Conservation (phyloP, 345 rosid species). For the Pugionium dolabratum region DNA sequence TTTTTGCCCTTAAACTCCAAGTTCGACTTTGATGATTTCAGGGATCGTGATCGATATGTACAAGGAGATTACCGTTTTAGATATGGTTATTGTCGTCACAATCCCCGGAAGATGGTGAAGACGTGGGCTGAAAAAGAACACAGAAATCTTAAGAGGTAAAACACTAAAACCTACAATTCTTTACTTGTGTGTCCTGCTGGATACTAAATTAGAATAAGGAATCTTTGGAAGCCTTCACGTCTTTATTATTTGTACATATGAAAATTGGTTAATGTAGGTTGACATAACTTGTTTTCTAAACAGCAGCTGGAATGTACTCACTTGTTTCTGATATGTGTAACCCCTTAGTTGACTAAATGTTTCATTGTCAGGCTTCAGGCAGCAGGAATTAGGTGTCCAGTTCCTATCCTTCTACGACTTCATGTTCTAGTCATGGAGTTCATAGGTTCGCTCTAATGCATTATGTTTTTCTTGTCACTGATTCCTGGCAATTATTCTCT, state of each 20-base stretch:
- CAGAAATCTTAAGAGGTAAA: constrained; percentile 89
- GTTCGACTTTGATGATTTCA: constrained; percentile 36
- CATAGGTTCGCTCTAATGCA: constrained; percentile 55
- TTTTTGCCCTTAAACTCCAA: neutral
- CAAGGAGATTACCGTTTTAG: constrained; percentile 98
- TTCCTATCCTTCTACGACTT: constrained; percentile 68
- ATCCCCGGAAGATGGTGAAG: constrained; percentile 97
- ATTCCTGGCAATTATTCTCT: neutral
- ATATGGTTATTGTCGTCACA: constrained; percentile 90
- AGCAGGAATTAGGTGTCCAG: constrained; percentile 91
- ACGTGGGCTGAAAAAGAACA: constrained; percentile 99
- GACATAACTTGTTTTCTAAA: neutral
- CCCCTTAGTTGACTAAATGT: neutral
- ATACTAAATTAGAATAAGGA: neutral
- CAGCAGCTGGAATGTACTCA: neutral
- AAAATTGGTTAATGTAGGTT: constrained; percentile 1
- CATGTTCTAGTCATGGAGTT: constrained; percentile 99
- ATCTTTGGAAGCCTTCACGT: neutral
- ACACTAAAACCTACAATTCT: neutral
- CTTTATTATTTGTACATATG: neutral
- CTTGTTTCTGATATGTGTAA: neutral
- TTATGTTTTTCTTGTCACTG: neutral
- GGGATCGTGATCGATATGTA: constrained; percentile 96
- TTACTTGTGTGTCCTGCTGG: neutral
- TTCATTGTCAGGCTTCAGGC: constrained; percentile 71